Evolutionary conservation across 148 eudicot species (phyloP).

Genomic region (Amaranthus palmeri): DNA sequence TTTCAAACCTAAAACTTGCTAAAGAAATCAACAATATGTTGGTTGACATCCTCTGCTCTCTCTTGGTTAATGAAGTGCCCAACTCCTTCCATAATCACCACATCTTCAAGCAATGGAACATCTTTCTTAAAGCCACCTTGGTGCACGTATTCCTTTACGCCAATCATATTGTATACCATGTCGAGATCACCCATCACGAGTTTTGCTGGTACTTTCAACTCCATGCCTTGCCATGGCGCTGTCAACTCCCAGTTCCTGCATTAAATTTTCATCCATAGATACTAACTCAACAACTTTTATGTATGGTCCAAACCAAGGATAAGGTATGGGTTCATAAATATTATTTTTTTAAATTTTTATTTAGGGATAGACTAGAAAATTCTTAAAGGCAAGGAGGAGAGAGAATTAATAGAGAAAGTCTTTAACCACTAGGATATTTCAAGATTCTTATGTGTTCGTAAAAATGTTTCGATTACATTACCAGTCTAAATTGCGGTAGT

Average conservation of each 20-base stretch:
- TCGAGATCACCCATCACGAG: conserved; percentile 60
- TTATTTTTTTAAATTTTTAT: too few relatives aligned
- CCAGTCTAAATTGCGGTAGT: conserved; percentile 62
- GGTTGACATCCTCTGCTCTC: conserved; percentile 43
- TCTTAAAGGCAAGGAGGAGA: too few relatives aligned
- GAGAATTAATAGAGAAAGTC: too few relatives aligned
- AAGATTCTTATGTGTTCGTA: too few relatives aligned
- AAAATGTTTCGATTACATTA: conserved; percentile 9
- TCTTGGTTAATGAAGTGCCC: conserved; percentile 84
- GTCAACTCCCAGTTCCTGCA: conserved; percentile 82
- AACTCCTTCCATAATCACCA: conserved; percentile 55
- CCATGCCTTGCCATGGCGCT: conserved; percentile 61
- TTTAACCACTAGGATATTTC: too few relatives aligned
- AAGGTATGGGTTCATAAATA: too few relatives aligned
- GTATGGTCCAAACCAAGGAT: too few relatives aligned
- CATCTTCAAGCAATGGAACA: conserved; percentile 58
- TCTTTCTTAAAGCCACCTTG: conserved; percentile 59
- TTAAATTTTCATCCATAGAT: neutral
- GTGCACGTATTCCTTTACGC: conserved; percentile 64
- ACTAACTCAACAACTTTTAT: neutral
- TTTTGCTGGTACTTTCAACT: conserved; percentile 55
- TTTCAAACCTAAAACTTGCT: conserved; percentile 30
- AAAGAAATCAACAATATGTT: conserved; percentile 46
- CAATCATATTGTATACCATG: conserved; percentile 63
- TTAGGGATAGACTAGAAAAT: too few relatives aligned